Evolutionary conservation across 768 basidiomycete species (phyloP), one percentile per base, ranked within the genome.

Genomic region (Auriscalpium orientale): DNA sequence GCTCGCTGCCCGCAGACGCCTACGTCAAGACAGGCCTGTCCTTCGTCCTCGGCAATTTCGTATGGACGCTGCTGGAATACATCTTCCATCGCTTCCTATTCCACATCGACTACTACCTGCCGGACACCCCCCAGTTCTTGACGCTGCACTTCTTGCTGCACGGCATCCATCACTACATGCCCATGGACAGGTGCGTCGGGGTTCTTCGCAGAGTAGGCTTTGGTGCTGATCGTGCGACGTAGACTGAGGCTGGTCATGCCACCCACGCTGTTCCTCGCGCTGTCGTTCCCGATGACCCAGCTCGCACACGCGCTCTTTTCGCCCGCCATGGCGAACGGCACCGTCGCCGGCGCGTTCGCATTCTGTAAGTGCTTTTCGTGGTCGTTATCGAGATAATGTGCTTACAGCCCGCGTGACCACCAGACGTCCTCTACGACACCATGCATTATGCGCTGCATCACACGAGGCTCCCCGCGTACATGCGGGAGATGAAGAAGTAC

Each of bases 381-480:
- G 15, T 40, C 40, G 46, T 56, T 4, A 18, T 12, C 37, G 18
- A 36, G 37, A 56, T 53, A 8, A 55, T 46, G 20, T 21, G 33
- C 53, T 64, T 21, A 62, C 62, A 33, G n/a, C 9, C 34, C 44
- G 49, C 21, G n/a, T 13, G 46, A 28, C 35, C 1, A 55, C 2
- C 55, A 91, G 89, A 93, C 66, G 77, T 93, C 46, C 64, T 89
- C 33, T 94, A 94, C 71, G 91, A 93, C 65, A 82, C 81, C 72
- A 93, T 89, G 89, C 93, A 95, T 69, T 97, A 94, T 65, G 89
- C 90, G 81, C 87, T 94, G 55, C 94, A 95, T 68, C 93, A 97
- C 72, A 87, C 89, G 3, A 83, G 76, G 62, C 81, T 95, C 21
- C 92, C 93, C 3, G 74, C 84, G 37, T 97, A 98, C 72, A 69